These are phyloP conservation scores for Grosmannia serpens DNA, from an alignment of 2,329 filamentous ascomycete species.

Conservation along the genomic window DNA sequence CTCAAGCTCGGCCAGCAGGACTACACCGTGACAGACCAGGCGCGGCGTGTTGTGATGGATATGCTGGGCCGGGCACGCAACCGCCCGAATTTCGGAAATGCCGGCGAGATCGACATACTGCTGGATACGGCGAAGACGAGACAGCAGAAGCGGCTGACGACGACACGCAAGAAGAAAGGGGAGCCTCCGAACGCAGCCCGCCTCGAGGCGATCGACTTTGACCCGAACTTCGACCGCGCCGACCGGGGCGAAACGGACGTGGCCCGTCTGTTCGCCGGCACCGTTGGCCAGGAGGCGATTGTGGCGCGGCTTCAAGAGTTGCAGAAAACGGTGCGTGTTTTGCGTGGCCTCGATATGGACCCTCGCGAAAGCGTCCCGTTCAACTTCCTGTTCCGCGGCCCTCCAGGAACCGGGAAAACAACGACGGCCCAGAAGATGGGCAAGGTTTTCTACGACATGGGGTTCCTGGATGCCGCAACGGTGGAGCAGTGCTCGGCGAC, in stretches of 20 bases:
- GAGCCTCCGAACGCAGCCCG: constrained; percentile 13
- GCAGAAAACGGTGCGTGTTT: constrained; percentile 36
- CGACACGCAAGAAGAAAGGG: constrained; percentile 2
- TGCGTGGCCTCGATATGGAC: constrained; percentile 41
- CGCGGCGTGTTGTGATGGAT: constrained; percentile 42
- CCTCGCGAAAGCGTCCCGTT: constrained; percentile 49
- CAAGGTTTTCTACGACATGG: constrained; percentile 64
- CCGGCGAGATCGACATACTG: constrained; percentile 61
- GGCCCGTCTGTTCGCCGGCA: constrained; percentile 40
- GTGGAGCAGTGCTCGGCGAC: constrained; percentile 52
- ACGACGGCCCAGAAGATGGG: constrained; percentile 64
- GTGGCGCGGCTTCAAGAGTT: constrained; percentile 42
- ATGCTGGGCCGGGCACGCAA: constrained; percentile 51
- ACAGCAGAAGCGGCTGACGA: constrained; percentile 19
- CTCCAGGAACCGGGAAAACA: constrained; percentile 54
- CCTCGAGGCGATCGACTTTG: constrained; percentile 37
- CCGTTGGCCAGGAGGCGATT: constrained; percentile 45
- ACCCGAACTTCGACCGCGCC: constrained; percentile 45
- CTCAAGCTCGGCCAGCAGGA: constrained; percentile 49
- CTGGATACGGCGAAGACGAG: constrained; percentile 42
- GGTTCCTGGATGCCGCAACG: constrained; percentile 47
- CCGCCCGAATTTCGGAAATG: constrained; percentile 59
- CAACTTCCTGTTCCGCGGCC: constrained; percentile 58
- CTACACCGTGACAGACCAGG: constrained; percentile 39
- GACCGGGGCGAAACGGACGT: constrained; percentile 37